Conservation (phyloP, 805 yeast species). For the Metschnikowia anglica region DNA sequence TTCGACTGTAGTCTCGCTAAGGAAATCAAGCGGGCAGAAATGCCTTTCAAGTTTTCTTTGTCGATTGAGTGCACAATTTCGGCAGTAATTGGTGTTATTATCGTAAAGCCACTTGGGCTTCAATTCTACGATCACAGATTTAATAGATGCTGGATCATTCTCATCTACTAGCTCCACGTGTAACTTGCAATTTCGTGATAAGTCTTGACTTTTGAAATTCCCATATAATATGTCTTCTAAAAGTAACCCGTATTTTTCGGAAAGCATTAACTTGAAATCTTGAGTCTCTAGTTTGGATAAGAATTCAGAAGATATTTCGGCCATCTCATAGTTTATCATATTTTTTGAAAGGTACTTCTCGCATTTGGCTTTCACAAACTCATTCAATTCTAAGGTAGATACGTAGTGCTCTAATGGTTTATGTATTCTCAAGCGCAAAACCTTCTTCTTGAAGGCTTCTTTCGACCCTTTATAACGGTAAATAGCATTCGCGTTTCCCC, state of each 20-base stretch:
- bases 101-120: constrained; percentile 24
- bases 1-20: constrained; percentile 6
- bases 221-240: constrained; percentile 43
- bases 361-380: constrained; percentile 39
- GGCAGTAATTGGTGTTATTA: constrained; percentile 16
- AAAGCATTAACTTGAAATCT: constrained; percentile 31
- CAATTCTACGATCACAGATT: constrained; percentile 15
- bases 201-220: constrained; percentile 25
- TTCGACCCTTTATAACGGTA: constrained; percentile 41
- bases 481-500: constrained; percentile 51
- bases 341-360: constrained; percentile 30
- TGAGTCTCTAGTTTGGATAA: constrained; percentile 27
- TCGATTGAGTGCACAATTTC: constrained; percentile 20
- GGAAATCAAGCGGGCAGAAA: constrained; percentile 20
- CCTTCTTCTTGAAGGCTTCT: constrained; percentile 33
- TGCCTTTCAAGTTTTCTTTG: constrained; percentile 16
- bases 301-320: constrained; percentile 32
- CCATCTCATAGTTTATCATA: constrained; percentile 34
- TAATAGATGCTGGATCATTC: neutral
- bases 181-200: constrained; percentile 40
- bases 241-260: constrained; percentile 45
- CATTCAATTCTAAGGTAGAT: constrained; percentile 41
- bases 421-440: constrained; percentile 38
- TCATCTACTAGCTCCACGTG: constrained; percentile 17
- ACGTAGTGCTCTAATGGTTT: constrained; percentile 37